Evolutionary conservation across 2,329 filamentous ascomycete genomes (phyloP).

Genomic region (Aspergillus floridensis): DNA sequence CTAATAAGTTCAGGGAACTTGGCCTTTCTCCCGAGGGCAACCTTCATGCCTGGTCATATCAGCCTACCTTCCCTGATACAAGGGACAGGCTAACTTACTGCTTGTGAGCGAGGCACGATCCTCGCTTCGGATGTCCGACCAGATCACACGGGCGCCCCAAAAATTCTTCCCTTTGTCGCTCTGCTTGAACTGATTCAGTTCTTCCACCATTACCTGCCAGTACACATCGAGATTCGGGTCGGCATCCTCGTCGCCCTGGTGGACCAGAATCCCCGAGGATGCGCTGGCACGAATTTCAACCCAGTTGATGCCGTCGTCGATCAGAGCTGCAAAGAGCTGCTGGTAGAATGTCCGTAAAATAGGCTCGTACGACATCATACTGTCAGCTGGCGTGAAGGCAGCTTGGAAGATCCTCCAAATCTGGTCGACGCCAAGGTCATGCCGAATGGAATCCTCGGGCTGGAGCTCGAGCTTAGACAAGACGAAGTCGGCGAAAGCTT

Average conservation of each 20-base stretch:
- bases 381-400: conserved; percentile 69
- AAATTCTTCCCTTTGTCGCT: conserved; percentile 69
- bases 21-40: conserved; percentile 77
- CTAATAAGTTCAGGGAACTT: conserved; percentile 73
- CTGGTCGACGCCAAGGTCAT: conserved; percentile 78
- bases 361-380: conserved; percentile 80
- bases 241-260: conserved; percentile 63
- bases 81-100: conserved; percentile 1
- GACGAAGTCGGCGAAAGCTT: conserved; percentile 73
- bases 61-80: neutral
- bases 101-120: conserved; percentile 3
- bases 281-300: conserved; percentile 77
- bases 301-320: conserved; percentile 77
- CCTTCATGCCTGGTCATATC: conserved; percentile 64
- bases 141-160: conserved; percentile 79
- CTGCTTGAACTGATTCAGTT: conserved; percentile 69
- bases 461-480: conserved; percentile 69
- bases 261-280: conserved; percentile 64
- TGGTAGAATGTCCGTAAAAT: conserved; percentile 74
- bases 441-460: conserved; percentile 67
- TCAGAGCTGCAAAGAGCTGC: conserved; percentile 65
- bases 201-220: conserved; percentile 64
- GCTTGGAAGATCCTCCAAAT: conserved; percentile 78
- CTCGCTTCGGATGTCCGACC: conserved; percentile 66
- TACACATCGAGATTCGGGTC: conserved; percentile 67